These are phyloP conservation scores for Saturnispora diversa DNA, from an alignment of 805 yeast species.

Conservation along the genomic window DNA sequence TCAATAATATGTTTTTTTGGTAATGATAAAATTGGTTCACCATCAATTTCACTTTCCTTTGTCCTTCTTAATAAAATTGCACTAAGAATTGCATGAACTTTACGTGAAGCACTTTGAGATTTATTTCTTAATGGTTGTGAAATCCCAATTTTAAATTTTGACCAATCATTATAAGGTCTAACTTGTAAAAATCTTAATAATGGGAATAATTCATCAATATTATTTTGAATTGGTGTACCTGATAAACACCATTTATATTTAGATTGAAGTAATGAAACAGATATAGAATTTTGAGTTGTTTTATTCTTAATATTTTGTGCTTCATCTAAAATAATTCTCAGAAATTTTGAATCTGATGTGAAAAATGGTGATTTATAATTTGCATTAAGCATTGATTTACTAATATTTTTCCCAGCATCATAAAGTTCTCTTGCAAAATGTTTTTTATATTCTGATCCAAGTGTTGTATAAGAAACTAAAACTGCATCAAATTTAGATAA, in stretches of 20 bases:
- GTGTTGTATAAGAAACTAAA: constrained; percentile 70
- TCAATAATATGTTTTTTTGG: constrained; percentile 53
- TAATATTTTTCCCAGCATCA: constrained; percentile 28
- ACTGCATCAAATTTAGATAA: constrained; percentile 60
- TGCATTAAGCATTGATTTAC: constrained; percentile 31
- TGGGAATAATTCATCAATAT: constrained; percentile 46
- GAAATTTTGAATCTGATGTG: constrained; percentile 41
- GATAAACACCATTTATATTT: constrained; percentile 42
- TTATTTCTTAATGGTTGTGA: constrained; percentile 43
- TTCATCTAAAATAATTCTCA: constrained; percentile 46
- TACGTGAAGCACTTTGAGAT: constrained; percentile 32
- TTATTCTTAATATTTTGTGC: constrained; percentile 50
- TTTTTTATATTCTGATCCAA: constrained; percentile 68
- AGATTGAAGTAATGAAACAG: constrained; percentile 35
- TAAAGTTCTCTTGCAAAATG: constrained; percentile 40
- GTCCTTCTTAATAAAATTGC: constrained; percentile 73
- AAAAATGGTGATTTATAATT: constrained; percentile 60
- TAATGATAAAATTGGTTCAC: constrained; percentile 61
- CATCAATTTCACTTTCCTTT: constrained; percentile 65
- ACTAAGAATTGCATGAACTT: constrained; percentile 58
- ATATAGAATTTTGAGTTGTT: constrained; percentile 38
- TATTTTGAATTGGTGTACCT: constrained; percentile 56
- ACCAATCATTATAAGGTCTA: constrained; percentile 58
- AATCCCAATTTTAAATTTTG: constrained; percentile 47
- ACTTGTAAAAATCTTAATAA: constrained; percentile 43